Percentiles rank a stretch among this genome's conserved stretches.
phyloP scores from a whole-genome alignment of 306 rosid genomes.

The Macrotyloma uniflorum region DNA sequence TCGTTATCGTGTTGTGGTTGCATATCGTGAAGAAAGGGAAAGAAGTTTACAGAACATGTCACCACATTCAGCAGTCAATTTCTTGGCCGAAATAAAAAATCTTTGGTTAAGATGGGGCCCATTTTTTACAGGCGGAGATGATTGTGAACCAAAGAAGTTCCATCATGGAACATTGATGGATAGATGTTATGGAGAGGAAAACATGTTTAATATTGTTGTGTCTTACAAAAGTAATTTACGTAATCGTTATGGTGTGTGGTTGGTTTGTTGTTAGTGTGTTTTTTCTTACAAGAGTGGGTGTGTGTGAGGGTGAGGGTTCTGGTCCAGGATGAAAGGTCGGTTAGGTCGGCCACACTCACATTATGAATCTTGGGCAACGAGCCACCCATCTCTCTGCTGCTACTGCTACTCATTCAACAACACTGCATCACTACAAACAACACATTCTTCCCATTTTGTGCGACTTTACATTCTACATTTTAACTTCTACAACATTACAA shows the following conservation, averaged over 20 bases:
- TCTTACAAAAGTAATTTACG: slow-evolving; percentile 1
- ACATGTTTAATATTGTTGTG: background rate
- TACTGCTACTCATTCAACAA: background rate
- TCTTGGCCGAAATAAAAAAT: slow-evolving; percentile 10
- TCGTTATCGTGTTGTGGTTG: background rate
- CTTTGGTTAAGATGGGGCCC: background rate
- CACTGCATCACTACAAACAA: background rate
- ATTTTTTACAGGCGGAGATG: background rate
- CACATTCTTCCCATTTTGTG: slow-evolving; percentile 46
- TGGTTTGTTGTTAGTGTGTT: background rate
- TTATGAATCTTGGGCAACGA: slow-evolving; percentile 17
- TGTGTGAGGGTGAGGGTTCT: background rate
- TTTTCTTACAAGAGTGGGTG: background rate
- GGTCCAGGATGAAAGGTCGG: slow-evolving; percentile 36
- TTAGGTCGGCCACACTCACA: slow-evolving; percentile 13
- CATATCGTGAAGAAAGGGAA: slow-evolving; percentile 27
- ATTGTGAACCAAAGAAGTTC: slow-evolving; percentile 40
- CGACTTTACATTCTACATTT: background rate
- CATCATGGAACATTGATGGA: slow-evolving; percentile 18
- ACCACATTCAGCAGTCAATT: slow-evolving; percentile 1
- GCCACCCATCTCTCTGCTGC: background rate
- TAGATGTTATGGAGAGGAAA: background rate
- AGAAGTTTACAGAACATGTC: slow-evolving; percentile 31
- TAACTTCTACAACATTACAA: too few species aligned
- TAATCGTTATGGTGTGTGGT: background rate